Conservation (phyloP, 1,139 yeast species). For the Taphrina wiesneri region DNA sequence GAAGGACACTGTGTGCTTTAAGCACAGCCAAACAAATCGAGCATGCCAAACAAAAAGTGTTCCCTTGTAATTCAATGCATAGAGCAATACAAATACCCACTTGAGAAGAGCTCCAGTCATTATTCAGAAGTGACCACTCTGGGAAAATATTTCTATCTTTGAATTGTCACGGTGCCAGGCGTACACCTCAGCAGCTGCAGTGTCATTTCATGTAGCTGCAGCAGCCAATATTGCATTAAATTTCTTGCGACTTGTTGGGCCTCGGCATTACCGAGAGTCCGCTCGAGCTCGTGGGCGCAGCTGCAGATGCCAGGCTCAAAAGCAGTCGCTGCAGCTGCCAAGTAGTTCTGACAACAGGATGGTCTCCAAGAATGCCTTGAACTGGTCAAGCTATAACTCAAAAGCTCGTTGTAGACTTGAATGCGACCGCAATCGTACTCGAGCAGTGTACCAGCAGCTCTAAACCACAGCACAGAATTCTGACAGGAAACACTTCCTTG, state of each 20-base stretch:
- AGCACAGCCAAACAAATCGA: constrained; percentile 16
- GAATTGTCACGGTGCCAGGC: no score
- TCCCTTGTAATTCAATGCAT: constrained; percentile 22
- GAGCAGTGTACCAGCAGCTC: no score
- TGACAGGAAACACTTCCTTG: neutral
- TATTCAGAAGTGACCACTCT: neutral
- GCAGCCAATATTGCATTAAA: neutral
- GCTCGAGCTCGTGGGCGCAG: no score
- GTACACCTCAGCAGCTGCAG: no score
- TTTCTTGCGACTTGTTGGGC: neutral
- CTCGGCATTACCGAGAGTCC: neutral
- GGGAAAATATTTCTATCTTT: no score
- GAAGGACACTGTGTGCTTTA: constrained; percentile 26
- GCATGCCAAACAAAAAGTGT: constrained; percentile 26
- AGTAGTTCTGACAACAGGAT: no score
- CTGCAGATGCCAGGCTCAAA: no score
- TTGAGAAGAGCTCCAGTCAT: neutral
- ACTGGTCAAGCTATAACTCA: no score
- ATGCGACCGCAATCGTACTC: neutral
- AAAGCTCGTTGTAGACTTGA: neutral
- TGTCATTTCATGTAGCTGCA: no score
- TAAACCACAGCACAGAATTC: no score
- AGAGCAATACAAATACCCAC: constrained; percentile 21
- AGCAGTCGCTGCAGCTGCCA: no score
- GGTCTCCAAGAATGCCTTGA: no score